Evolutionary conservation across 1,284 basidiomycete species (phyloP).

Genomic region (Wallemia mellicola): DNA sequence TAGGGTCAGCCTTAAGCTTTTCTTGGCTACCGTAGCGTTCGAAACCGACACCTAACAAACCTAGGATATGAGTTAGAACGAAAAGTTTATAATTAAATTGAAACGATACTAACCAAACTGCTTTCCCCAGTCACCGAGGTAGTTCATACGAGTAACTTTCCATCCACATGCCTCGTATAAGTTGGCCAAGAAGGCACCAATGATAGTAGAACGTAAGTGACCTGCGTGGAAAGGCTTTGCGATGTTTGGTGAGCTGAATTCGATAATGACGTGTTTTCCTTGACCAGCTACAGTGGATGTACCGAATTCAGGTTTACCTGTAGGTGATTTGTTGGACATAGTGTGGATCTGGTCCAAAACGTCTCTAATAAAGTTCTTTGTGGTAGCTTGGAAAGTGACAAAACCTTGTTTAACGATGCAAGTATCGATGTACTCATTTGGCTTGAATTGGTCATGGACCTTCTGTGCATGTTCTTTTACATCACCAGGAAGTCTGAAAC

Average conservation of each 20-base stretch:
- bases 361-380: constrained; percentile 35
- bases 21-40: constrained; percentile 68
- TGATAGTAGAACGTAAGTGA: constrained; percentile 85
- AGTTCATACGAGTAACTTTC: constrained; percentile 74
- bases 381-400: constrained; percentile 49
- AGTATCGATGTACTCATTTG: constrained; percentile 25
- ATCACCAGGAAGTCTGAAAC: constrained; percentile 64
- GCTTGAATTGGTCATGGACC: constrained; percentile 29
- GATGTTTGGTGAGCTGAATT: constrained; percentile 93
- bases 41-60: constrained; percentile 71
- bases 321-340: constrained; percentile 30
- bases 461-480: constrained; percentile 44
- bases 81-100: constrained; percentile 16
- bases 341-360: constrained; percentile 54
- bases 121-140: constrained; percentile 80
- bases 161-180: constrained; percentile 78
- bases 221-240: constrained; percentile 98
- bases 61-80: constrained; percentile 15
- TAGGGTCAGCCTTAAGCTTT: constrained; percentile 56
- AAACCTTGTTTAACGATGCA: constrained; percentile 43
- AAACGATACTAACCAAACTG: constrained; percentile 28
- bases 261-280: constrained; percentile 47
- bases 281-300: constrained; percentile 16
- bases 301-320: constrained; percentile 27
- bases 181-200: constrained; percentile 77